Conservation (phyloP, 2,329 filamentous ascomycete species). For the Diaporthe destruens region DNA sequence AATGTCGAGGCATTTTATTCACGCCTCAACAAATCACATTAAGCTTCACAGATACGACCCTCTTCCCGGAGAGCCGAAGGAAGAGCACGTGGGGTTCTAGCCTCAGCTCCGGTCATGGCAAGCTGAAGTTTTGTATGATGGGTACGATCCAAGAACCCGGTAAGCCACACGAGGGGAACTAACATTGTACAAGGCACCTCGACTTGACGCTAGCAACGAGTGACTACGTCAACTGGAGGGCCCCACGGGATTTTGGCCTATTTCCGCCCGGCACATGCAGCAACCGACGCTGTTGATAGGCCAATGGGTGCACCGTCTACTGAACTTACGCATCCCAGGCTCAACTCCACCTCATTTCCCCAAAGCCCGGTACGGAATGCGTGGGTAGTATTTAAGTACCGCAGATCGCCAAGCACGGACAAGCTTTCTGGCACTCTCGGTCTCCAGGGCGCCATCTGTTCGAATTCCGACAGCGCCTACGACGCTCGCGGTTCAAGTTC, state of each 20-base stretch:
- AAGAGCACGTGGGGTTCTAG: background rate
- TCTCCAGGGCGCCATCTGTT: background rate
- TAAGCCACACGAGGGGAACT: background rate
- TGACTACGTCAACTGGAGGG: background rate
- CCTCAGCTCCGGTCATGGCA: background rate
- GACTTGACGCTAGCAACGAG: slow-evolving; percentile 15
- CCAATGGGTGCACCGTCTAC: slow-evolving; percentile 1
- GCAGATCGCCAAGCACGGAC: slow-evolving; percentile 4
- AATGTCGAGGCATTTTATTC: background rate
- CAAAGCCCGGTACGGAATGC: background rate
- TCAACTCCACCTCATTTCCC: slow-evolving; percentile 9
- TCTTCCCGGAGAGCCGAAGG: background rate
- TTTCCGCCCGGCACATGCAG: slow-evolving; percentile 25
- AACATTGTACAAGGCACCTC: background rate
- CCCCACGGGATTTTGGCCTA: background rate
- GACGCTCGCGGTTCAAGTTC: background rate
- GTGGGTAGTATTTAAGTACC: slow-evolving; percentile 19
- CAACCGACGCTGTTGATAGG: slow-evolving; percentile 24
- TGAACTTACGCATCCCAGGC: background rate
- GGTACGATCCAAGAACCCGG: background rate
- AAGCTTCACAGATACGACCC: background rate
- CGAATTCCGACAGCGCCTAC: background rate
- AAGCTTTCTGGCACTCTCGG: slow-evolving; percentile 3
- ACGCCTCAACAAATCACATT: too few relatives aligned
- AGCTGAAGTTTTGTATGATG: background rate